A percentile compares a stretch with the other conserved stretches of the same genome.
Conservation (phyloP, 371 early-diverging fungal genomes). For the Actinomortierella ambigua region DNA sequence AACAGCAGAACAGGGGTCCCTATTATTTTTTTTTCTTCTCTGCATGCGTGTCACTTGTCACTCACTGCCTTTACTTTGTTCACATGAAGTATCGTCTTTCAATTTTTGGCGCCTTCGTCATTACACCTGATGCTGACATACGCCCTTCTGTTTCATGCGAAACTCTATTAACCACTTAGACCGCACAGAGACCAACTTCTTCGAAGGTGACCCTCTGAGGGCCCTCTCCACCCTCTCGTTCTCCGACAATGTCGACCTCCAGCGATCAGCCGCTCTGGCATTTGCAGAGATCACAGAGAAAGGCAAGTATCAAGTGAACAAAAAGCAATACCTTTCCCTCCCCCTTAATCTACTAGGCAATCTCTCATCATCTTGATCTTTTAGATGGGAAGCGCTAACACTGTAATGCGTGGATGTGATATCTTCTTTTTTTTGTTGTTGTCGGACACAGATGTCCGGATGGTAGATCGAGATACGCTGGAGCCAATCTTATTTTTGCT, state of each 20-base stretch:
- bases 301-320: constrained; percentile 58
- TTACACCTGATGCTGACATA: constrained; percentile 12
- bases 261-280: constrained; percentile 88
- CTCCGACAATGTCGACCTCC: constrained; percentile 86
- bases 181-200: constrained; percentile 82
- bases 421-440: constrained; percentile 2
- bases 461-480: constrained; percentile 78
- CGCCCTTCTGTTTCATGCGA: constrained; percentile 15
- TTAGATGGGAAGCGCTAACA: no score
- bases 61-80: background rate
- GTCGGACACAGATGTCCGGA: constrained; percentile 68
- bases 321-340: background rate
- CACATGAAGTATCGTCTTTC: background rate
- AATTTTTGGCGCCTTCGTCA: background rate
- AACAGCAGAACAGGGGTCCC: no score
- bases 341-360: background rate
- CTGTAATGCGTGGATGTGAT: background rate
- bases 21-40: background rate
- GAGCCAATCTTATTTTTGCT: constrained; percentile 85
- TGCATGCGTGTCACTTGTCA: background rate
- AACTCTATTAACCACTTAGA: constrained; percentile 47
- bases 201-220: constrained; percentile 84
- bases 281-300: constrained; percentile 94
- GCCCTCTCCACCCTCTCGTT: constrained; percentile 85
- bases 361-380: no score